Percentiles rank a stretch among this genome's conserved stretches.
phyloP scores from a whole-genome alignment of 805 yeast species.

The Candida nemodendra region DNA sequence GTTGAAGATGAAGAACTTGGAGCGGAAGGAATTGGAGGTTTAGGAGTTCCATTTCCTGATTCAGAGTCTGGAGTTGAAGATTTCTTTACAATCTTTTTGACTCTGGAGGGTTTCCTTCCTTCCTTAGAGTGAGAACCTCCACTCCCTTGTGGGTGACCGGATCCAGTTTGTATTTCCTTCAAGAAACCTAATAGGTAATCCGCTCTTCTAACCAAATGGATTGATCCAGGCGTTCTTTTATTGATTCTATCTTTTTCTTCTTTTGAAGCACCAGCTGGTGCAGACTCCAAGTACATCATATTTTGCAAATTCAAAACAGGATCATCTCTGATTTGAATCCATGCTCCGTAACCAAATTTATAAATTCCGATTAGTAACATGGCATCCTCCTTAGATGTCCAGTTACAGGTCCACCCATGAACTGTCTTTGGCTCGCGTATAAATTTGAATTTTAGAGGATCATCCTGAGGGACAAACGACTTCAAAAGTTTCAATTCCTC shows the following conservation, averaged over 20 bases:
- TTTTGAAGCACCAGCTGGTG: slow-evolving; percentile 34
- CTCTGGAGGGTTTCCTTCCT: slow-evolving; percentile 19
- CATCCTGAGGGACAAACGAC: slow-evolving; percentile 49
- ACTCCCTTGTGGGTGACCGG: slow-evolving; percentile 1
- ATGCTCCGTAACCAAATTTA: slow-evolving; percentile 94
- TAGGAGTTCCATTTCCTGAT: slow-evolving; percentile 16
- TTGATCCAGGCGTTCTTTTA: slow-evolving; percentile 85
- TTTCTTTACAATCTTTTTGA: slow-evolving; percentile 24
- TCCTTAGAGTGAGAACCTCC: slow-evolving; percentile 8
- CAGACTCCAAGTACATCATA: slow-evolving; percentile 66
- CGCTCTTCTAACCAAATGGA: slow-evolving; percentile 87
- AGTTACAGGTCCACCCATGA: slow-evolving; percentile 85
- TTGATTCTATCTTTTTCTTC: slow-evolving; percentile 37
- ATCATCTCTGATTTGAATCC: slow-evolving; percentile 94
- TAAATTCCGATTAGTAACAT: slow-evolving; percentile 82
- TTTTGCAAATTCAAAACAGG: slow-evolving; percentile 85
- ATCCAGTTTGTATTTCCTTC: slow-evolving; percentile 39
- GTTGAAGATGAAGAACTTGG: slow-evolving; percentile 11
- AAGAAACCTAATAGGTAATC: slow-evolving; percentile 79
- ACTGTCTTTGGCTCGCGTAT: slow-evolving; percentile 71
- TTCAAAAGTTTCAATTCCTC: slow-evolving; percentile 73
- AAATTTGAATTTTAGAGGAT: slow-evolving; percentile 60
- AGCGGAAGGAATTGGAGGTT: slow-evolving; percentile 10
- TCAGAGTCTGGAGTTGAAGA: slow-evolving; percentile 26
- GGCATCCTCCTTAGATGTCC: slow-evolving; percentile 83